Evolutionary conservation across 129 eudicot species (phyloP).

Genomic region (Arctium lappa): DNA sequence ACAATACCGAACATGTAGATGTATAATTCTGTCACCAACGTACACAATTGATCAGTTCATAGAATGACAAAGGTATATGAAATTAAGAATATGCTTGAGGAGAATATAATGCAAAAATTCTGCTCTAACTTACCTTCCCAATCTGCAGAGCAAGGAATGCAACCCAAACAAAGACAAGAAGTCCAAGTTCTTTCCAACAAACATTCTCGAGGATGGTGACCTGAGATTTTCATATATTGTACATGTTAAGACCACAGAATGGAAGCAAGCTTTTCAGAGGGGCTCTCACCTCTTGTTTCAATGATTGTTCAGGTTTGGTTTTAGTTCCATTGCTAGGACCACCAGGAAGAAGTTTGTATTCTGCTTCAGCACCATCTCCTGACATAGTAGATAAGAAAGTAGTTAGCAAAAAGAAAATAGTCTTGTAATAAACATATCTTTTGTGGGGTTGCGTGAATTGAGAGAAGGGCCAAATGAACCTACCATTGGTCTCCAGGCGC

Average conservation of each 20-base stretch:
- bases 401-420: not conserved
- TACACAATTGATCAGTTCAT: constrained; percentile 12
- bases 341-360: constrained; percentile 85
- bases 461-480: constrained; percentile 17
- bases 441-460: not conserved
- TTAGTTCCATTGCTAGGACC: constrained; percentile 47
- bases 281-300: constrained; percentile 50
- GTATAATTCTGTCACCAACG: constrained; percentile 60
- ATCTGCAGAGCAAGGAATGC: constrained; percentile 76
- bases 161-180: constrained; percentile 80
- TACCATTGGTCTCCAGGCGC: constrained; percentile 54
- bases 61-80: not conserved
- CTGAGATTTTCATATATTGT: constrained; percentile 31
- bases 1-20: constrained; percentile 57
- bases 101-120: not conserved
- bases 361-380: constrained; percentile 53
- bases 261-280: not conserved
- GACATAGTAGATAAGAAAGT: constrained; percentile 3
- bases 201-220: constrained; percentile 66
- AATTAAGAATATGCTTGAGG: not conserved
- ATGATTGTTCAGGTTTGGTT: constrained; percentile 23
- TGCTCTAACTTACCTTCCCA: constrained; percentile 47
- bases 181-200: constrained; percentile 93
- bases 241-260: not conserved
- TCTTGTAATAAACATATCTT: not conserved